Evolutionary conservation across 192 early-diverging fungal genomes (phyloP), one percentile per base, ranked within the genome.

Genomic region (Chytriomyces sp.): DNA sequence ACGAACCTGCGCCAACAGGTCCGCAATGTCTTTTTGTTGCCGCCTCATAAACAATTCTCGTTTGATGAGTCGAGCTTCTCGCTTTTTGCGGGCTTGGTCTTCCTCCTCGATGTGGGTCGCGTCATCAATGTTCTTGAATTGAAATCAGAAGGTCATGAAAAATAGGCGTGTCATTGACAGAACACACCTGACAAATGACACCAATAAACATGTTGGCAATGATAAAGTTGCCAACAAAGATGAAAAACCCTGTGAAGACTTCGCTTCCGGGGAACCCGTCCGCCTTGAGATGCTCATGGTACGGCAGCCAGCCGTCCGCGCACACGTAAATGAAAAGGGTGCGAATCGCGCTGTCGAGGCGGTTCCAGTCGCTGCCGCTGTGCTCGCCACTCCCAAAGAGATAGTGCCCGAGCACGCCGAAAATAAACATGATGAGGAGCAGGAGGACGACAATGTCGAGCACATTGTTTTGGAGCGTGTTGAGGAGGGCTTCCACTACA

Each of bases 141-240:
- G 22, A 28, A 4, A 70, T 33, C 25, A 37, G n/a, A 31, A 1
- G 40, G 8, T 30, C 8, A 8, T 12, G n/a, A 49, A 8, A 49
- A 49, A 33, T 30, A 60, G 40, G 17, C 22, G 52, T 58, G 25
- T 2, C 17, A 70, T 33, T 7, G 17, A 72, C 32, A 19, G 17
- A 36, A 12, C 19, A 14, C 28, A 81, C 78, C 63, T 81, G 67
- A 33, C 79, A 81, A 63, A 85, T 84, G 56, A 85, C 79, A 2
- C 76, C 83, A 72, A 85, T 83, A 59, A 84, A 85, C 58, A 84
- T 39, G 57, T 84, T 85, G n/a, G 81, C 63, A 59, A 85, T 77
- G 32, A 84, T 84, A 37, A 84, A 72, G 59, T 81, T 85, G 28
- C 76, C 79, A 14, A 85, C 31, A 54, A 82, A 82, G 54, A 84